Base-by-base conservation (phyloP, 1,139 yeast genomes). In the Saccharomyces hybrid region DNA sequence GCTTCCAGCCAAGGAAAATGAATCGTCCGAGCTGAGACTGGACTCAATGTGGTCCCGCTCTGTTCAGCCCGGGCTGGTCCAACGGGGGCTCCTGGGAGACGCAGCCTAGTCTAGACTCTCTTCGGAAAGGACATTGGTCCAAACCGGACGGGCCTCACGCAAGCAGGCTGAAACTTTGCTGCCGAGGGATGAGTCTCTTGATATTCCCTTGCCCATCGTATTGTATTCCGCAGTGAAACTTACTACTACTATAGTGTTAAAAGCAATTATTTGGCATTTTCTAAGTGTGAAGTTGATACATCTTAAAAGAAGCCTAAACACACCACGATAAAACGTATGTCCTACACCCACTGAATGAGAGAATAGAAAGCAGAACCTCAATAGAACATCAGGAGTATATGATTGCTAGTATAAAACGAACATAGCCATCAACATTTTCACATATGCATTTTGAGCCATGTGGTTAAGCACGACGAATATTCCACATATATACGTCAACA, bases 311-410 rank as follows among this genome's bases (percentile, higher is more conserved):
- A 54, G 56, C 51, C 50, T 49, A 57, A 56, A 51, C 59, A 58
- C 63, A 55, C 57, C 60, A 61, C 60, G 59, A 56, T 59, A 55
- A 55, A 59, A 57, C 61, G 64, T 61, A 61, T 61, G 64, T 61
- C 42, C 46, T 31, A 34, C 47, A 14, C 28, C 44, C 47, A 48
- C 47, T 26, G 20, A 25, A 42, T 20, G 47, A 16, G 32, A 27
- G 34, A 48, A 28, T 23, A 30, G 41, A 31, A 48, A 13, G 16
- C 16, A 6, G 28, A 20, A 20, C 13, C 13, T n/a, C 5, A 11
- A 26, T 20, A 20, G 23, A 20, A 20, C 23, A 3, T 20, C 23
- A 20, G 23, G 23, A 20, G 23, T 20, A 20, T 20, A 20, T 20
- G 23, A 20, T 20, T 20, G 23, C 23, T 20, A 20, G 23, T 20